Percentiles rank a stretch among this genome's conserved stretches.
Conservation (phyloP, 306 rosid genomes). For the Quercus parvula region DNA sequence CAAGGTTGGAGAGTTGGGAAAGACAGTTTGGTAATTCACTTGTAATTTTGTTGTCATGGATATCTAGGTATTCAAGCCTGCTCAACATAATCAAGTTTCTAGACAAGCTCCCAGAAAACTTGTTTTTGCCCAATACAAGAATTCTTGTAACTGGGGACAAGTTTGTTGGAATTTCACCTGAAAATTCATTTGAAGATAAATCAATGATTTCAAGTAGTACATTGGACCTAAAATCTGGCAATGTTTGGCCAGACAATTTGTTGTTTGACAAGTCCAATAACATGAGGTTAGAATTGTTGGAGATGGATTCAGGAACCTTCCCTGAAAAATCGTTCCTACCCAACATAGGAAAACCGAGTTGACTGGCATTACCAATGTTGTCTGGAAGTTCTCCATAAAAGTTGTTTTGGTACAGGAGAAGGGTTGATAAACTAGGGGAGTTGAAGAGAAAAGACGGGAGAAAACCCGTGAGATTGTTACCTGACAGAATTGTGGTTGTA, state of each 20-base stretch:
- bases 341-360: conserved; percentile 15
- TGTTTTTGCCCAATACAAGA: neutral
- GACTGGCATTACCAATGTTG: conserved; percentile 19
- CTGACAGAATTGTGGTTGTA: conserved; percentile 24
- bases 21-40: no score
- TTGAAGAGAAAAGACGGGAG: conserved; percentile 23
- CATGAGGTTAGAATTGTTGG: conserved; percentile 18
- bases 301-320: conserved; percentile 22
- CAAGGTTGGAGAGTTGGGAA: neutral
- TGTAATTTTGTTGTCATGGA: conserved; percentile 15
- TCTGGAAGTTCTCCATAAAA: conserved; percentile 27
- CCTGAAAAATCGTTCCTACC: conserved; percentile 30
- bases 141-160: conserved; percentile 15
- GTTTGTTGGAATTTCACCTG: conserved; percentile 24
- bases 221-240: conserved; percentile 14
- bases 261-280: conserved; percentile 26
- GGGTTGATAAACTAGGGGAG: conserved; percentile 5
- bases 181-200: conserved; percentile 26
- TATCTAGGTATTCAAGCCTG: conserved; percentile 19
- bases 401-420: conserved; percentile 20
- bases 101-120: conserved; percentile 17
- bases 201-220: conserved; percentile 17
- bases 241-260: conserved; percentile 15
- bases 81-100: conserved; percentile 12
- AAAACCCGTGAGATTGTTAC: conserved; percentile 20